A percentile compares a stretch with the other conserved stretches of the same genome.
phyloP scores from a whole-genome alignment of 208 protist genomes.

The Trypanosoma conorhini region DNA sequence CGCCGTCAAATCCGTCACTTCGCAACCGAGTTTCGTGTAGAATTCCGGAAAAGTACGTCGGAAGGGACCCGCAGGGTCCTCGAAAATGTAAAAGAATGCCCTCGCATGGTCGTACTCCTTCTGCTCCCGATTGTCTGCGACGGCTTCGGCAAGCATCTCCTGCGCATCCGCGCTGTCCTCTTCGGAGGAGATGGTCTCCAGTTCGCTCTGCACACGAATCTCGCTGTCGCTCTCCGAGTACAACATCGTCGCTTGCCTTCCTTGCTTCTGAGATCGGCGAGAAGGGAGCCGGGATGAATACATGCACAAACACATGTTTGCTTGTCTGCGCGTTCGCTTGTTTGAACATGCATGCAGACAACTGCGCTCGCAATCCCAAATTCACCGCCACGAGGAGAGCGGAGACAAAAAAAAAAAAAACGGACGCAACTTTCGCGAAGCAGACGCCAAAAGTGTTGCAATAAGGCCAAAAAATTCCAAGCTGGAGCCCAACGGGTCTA shows the following conservation, averaged over 20 bases:
- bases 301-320: not conserved
- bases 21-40: not conserved
- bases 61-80: conserved; percentile 32
- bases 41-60: conserved; percentile 16
- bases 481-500: not conserved
- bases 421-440: not conserved
- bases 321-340: not conserved
- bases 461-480: not conserved
- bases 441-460: not conserved
- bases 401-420: not conserved
- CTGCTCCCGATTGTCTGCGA: not conserved
- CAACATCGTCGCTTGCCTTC: conserved; percentile 16
- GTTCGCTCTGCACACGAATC: not conserved
- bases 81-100: conserved; percentile 31
- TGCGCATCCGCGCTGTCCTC: not conserved
- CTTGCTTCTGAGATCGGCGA: not conserved
- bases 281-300: not conserved
- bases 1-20: not conserved
- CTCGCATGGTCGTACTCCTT: not conserved
- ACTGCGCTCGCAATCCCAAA: not conserved
- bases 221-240: conserved; percentile 32
- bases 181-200: conserved; percentile 5
- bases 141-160: conserved; percentile 14
- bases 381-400: not conserved
- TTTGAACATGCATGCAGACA: not conserved